phyloP scores from a whole-genome alignment of 176 grass and related monocot species.

The Saccharum spontaneum region DNA sequence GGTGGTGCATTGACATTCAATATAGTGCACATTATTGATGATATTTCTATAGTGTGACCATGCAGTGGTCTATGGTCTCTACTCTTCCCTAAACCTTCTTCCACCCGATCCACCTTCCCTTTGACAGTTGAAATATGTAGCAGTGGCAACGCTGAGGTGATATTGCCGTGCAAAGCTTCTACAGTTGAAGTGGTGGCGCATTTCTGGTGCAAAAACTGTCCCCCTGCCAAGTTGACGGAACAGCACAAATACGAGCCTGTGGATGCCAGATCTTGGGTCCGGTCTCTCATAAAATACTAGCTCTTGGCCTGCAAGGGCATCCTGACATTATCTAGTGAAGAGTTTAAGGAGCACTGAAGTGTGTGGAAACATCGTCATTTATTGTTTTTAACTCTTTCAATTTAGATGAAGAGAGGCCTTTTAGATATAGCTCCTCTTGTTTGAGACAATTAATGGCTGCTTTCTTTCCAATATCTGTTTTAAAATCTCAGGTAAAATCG shows the following conservation, averaged over 20 bases:
- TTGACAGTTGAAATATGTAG: conserved; percentile 80
- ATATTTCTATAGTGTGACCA: background rate
- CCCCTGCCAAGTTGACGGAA: conserved; percentile 56
- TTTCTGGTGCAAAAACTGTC: conserved; percentile 55
- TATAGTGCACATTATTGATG: conserved; percentile 37
- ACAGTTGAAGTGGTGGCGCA: conserved; percentile 63
- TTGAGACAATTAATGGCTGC: background rate
- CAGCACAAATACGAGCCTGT: conserved; percentile 67
- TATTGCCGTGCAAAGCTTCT: conserved; percentile 52
- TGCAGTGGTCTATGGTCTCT: background rate
- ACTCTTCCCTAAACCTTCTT: conserved; percentile 46
- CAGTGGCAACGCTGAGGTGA: conserved; percentile 57
- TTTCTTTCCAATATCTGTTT: conserved; percentile 3
- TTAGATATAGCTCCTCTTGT: background rate
- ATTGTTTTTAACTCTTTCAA: background rate
- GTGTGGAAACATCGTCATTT: background rate
- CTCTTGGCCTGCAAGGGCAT: conserved; percentile 53
- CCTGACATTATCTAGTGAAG: background rate
- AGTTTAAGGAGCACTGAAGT: background rate
- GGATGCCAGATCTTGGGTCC: conserved; percentile 74
- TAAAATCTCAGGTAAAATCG: background rate
- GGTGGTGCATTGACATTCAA: conserved; percentile 1
- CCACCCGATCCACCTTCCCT: conserved; percentile 68
- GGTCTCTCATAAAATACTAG: conserved; percentile 57
- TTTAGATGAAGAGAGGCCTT: background rate